A percentile compares a stretch with the other conserved stretches of the same genome.
These are phyloP conservation scores for Takashimella koratensis DNA, from an alignment of 1,284 basidiomycete genomes.

Conservation along the genomic window DNA sequence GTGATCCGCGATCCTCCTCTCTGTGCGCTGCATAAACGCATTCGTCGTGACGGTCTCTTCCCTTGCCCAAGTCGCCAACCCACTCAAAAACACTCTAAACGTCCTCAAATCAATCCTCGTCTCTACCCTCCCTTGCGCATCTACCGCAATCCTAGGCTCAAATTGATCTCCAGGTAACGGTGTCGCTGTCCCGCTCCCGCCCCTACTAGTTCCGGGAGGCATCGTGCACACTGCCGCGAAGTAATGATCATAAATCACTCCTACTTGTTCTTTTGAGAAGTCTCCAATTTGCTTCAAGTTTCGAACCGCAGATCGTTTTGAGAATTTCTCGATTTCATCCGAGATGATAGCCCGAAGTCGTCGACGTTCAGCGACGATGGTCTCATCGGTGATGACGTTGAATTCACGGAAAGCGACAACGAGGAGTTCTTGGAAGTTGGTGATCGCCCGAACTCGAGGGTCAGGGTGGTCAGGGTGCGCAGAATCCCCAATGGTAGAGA, in stretches of 20 bases:
- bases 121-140: constrained; percentile 68
- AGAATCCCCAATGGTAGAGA: constrained; percentile 86
- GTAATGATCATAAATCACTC: constrained; percentile 83
- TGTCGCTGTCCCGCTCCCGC: constrained; percentile 7
- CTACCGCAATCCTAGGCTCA: constrained; percentile 43
- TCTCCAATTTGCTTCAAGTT: constrained; percentile 78
- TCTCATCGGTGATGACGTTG: constrained; percentile 92
- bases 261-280: constrained; percentile 86
- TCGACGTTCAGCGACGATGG: constrained; percentile 81
- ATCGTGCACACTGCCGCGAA: constrained; percentile 78
- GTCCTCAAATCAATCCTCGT: constrained; percentile 82
- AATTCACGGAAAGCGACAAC: constrained; percentile 97
- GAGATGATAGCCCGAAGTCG: constrained; percentile 88
- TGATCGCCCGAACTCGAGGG: constrained; percentile 87
- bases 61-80: constrained; percentile 92
- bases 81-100: constrained; percentile 84
- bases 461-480: constrained; percentile 88
- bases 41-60: constrained; percentile 91
- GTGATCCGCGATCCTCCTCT: constrained; percentile 52
- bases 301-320: constrained; percentile 88
- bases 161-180: constrained; percentile 32
- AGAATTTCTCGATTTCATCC: constrained; percentile 89
- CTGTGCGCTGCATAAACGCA: constrained; percentile 71
- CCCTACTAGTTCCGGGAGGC: constrained; percentile 51
- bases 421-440: constrained; percentile 94